These are phyloP conservation scores for Massarina eburnea DNA, from an alignment of 2,329 filamentous ascomycete genomes.

Conservation along the genomic window DNA sequence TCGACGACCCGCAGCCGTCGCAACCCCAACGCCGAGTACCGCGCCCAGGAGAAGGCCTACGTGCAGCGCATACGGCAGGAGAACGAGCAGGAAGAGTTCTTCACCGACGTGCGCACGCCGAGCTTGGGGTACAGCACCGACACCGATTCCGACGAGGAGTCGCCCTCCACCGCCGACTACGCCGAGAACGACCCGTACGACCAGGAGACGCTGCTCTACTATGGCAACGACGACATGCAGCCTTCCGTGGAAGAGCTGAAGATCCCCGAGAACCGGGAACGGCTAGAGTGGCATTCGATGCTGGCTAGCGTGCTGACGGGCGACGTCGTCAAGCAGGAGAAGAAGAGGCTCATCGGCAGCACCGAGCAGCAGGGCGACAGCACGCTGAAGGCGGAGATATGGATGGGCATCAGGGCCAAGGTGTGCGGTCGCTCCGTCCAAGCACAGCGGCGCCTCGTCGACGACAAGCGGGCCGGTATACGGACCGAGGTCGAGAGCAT, in stretches of 20 bases:
- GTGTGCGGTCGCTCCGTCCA: constrained; percentile 81
- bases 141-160: constrained; percentile 88
- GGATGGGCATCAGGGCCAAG: constrained; percentile 84
- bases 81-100: constrained; percentile 68
- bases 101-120: constrained; percentile 68
- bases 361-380: constrained; percentile 73
- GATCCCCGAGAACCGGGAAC: constrained; percentile 83
- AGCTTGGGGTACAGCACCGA: constrained; percentile 69
- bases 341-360: constrained; percentile 87
- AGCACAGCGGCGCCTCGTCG: constrained; percentile 83
- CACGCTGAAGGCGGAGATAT: constrained; percentile 69
- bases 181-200: constrained; percentile 84
- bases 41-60: constrained; percentile 91
- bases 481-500: constrained; percentile 82
- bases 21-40: constrained; percentile 72
- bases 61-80: constrained; percentile 88
- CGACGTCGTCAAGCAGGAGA: constrained; percentile 96
- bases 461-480: constrained; percentile 75
- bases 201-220: constrained; percentile 89
- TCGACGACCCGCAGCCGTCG: constrained; percentile 55
- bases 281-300: constrained; percentile 98
- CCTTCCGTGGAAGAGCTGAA: constrained; percentile 87
- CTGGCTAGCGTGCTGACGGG: constrained; percentile 91
- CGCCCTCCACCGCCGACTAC: constrained; percentile 78
- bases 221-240: constrained; percentile 84